phyloP scores from a whole-genome alignment of 805 yeast species.

The Metschnikowia hibisci region DNA sequence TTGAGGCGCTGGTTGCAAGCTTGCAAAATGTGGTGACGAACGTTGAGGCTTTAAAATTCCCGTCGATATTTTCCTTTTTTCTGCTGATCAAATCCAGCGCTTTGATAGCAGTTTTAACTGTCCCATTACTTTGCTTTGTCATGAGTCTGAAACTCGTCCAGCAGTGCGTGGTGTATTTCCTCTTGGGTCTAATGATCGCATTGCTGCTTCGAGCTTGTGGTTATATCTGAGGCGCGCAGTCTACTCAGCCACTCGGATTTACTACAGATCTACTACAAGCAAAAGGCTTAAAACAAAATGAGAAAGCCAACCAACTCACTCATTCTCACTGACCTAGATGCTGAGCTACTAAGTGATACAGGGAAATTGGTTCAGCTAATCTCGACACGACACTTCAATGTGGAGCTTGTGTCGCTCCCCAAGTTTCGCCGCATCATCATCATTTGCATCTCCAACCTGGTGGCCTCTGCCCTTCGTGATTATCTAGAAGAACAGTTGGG shows the following conservation, averaged over 20 bases:
- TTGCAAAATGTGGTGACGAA: conserved; percentile 4
- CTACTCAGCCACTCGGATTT: not conserved
- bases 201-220: conserved; percentile 2
- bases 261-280: not conserved
- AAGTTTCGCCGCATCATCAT: conserved; percentile 34
- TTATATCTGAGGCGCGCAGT: not conserved
- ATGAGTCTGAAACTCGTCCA: not conserved
- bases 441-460: conserved; percentile 25
- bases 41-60: not conserved
- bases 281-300: not conserved
- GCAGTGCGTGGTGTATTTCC: not conserved
- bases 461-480: conserved; percentile 21
- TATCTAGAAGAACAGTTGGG: conserved; percentile 16
- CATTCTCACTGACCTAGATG: conserved; percentile 29
- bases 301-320: conserved; percentile 28
- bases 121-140: not conserved
- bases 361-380: conserved; percentile 24
- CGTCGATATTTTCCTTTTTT: not conserved
- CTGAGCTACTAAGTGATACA: conserved; percentile 25
- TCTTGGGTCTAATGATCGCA: conserved; percentile 1
- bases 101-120: not conserved
- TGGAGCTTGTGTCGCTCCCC: conserved; percentile 33
- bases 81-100: not conserved
- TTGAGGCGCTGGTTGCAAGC: not conserved
- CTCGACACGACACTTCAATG: conserved; percentile 19